Base-by-base conservation (phyloP, 768 basidiomycete genomes). In the Tricholomella constricta region DNA sequence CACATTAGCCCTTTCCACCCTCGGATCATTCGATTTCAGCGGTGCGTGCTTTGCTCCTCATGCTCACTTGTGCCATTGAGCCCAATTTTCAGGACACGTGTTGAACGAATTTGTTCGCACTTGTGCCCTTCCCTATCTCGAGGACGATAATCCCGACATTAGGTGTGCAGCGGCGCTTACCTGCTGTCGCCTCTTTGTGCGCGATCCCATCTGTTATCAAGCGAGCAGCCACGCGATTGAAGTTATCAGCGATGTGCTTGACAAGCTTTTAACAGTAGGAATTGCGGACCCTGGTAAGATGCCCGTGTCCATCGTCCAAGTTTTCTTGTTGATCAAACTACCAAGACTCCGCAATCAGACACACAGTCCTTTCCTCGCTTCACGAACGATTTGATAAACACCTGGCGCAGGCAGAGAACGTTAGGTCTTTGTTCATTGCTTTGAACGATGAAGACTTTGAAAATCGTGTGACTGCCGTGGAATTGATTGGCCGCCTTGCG, bases 381-480 rank as follows among this genome's bases (percentile, higher is more conserved):
- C 93, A 97, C 64, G 89, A 94, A 56, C 85, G 92, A 19, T 98
- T 99, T 60, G 97, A 99, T 67, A 91, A 93, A 55, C 95, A 99
- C 66, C 82, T 99, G 17, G 91, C 97, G 2, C 97, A 98, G 70
- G 94, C 96, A 0, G 97, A 98, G 71, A 95, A 98, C 65, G 94
- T 99, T n/a, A 84, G 95, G 12, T 95, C 92, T 10, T 76, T 99
- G 12, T 98, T 98, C 74, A 93, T 98, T 58, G 97, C 95, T 0
- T 78, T 99, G 42, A 98, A 98, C 64, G 97, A 99, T 63, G 97
- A 98, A 65, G 87, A 89, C 6, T 98, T 95, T 69, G 88, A 89
- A 44, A 97, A 97, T 65, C 85, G 97, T 19, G 84, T 93, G 23
- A 85, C 88, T n/a, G 95, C 95, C 2, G 91, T 98, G 47, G 73